Evolutionary conservation across 1,284 basidiomycete genomes (phyloP), one percentile per base, ranked within the genome.

Genomic region (Rhodotorula sp.): DNA sequence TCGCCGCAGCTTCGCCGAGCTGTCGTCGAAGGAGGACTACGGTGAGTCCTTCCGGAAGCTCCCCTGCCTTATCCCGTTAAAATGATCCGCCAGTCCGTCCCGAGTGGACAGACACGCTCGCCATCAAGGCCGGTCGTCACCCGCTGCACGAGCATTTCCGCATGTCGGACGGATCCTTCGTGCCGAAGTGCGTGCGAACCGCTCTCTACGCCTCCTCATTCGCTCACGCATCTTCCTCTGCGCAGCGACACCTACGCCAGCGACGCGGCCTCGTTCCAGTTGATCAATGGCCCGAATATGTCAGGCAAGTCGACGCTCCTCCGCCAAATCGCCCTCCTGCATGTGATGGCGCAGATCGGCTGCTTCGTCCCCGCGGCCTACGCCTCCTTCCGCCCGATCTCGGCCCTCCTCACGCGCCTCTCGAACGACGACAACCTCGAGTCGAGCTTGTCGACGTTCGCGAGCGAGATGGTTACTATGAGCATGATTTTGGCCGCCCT

Each of bases 251-350:
- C 91, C 0, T 95, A 90, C 77, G 90, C 89, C 67, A 88, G 88
- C 70, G 88, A 90, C 60, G 84, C 88, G 0, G 88, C 90, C 0
- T 86, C 86, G 8, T 96, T 96, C 77, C 92, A 96, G 79, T 85
- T 95, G 29, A 85, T 96, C 51, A 70, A 71, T 19, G 77, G 76
- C 1, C 67, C 71, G 51, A 93, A 91, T 78, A 93, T 93, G 91
- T 90, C 90, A 39, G 91, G 92, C 1, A 98, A 98, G 81, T 95
- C 90, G 78, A 97, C 94, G 0, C 94, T 94, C 77, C 82, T 98
- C 17, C 86, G 88, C 27, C 93, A 96, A 78, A 86, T 93, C 39
- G 94, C 89, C 0, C 83, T 97, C 4, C 82, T 97, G 56, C 85
- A 87, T 0, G 83, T 95, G 27, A 89, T 95, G 86, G 92, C 91